These are phyloP conservation scores for Wilcoxina mikolae DNA, from an alignment of 495 filamentous ascomycete genomes.

Conservation along the genomic window DNA sequence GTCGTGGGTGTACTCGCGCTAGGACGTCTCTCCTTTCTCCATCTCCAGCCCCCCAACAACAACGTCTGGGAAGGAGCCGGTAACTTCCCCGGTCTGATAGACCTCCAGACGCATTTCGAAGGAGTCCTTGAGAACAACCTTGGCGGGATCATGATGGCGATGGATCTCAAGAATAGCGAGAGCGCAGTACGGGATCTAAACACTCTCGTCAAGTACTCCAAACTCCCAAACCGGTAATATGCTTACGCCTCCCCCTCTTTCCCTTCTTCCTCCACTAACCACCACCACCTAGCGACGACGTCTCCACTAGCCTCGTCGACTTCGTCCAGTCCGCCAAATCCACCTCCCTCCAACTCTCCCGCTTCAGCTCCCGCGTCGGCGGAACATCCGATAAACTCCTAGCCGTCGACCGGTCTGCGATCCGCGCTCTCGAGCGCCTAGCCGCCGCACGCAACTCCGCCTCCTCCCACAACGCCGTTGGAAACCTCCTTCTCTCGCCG, in stretches of 20 bases:
- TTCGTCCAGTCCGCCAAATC: constrained; percentile 16
- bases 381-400: constrained; percentile 55
- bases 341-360: constrained; percentile 18
- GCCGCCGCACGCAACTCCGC: constrained; percentile 29
- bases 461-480: constrained; percentile 27
- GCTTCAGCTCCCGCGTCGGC: constrained; percentile 54
- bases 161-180: constrained; percentile 20
- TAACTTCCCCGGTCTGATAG: constrained; percentile 56
- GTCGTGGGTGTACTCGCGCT: too few relatives aligned
- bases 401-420: constrained; percentile 44
- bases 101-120: constrained; percentile 50
- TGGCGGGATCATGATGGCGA: constrained; percentile 33
- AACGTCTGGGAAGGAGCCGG: too few relatives aligned
- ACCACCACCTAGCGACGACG: too few relatives aligned
- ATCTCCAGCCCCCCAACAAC: too few relatives aligned
- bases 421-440: constrained; percentile 30
- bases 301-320: constrained; percentile 16
- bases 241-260: too few relatives aligned
- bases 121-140: constrained; percentile 46
- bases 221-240: too few relatives aligned
- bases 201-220: constrained; percentile 13
- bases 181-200: constrained; percentile 19
- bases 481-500: constrained; percentile 41
- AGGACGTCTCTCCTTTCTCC: too few relatives aligned
- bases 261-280: not conserved